phyloP scores from a whole-genome alignment of 2,329 filamentous ascomycete species.

The Cordyceps cicadae region DNA sequence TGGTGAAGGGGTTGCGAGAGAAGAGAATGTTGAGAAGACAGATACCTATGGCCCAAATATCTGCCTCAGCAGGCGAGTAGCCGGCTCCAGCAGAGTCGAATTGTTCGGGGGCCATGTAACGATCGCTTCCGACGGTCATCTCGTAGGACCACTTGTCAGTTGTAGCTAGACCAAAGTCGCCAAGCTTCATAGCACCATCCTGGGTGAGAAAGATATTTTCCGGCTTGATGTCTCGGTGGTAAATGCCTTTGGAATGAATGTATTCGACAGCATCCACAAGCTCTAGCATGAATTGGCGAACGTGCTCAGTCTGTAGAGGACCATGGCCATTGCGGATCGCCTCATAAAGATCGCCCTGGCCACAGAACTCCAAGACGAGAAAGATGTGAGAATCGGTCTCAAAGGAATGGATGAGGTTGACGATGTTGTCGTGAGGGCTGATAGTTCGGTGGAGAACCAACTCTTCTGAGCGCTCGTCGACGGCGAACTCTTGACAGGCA shows the following conservation, averaged over 20 bases:
- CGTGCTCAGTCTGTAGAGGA: constrained; percentile 89
- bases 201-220: constrained; percentile 96
- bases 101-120: constrained; percentile 98
- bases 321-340: constrained; percentile 85
- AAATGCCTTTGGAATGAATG: constrained; percentile 85
- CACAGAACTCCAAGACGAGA: constrained; percentile 90
- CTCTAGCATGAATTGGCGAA: constrained; percentile 94
- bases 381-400: constrained; percentile 87
- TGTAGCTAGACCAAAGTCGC: constrained; percentile 91
- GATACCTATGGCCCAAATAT: constrained; percentile 96
- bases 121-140: constrained; percentile 89
- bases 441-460: constrained; percentile 72
- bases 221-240: constrained; percentile 97
- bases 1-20: constrained; percentile 91
- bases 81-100: constrained; percentile 81
- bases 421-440: constrained; percentile 77
- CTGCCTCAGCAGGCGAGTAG: constrained; percentile 87
- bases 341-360: constrained; percentile 93
- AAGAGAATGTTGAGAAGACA: constrained; percentile 95
- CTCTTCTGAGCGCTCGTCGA: constrained; percentile 79
- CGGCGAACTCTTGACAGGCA: constrained; percentile 54
- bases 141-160: constrained; percentile 86
- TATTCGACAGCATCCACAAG: constrained; percentile 82
- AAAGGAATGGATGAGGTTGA: constrained; percentile 85
- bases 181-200: constrained; percentile 85